Conservation (phyloP, 805 yeast species). For the Pichia pseudocactophila region DNA sequence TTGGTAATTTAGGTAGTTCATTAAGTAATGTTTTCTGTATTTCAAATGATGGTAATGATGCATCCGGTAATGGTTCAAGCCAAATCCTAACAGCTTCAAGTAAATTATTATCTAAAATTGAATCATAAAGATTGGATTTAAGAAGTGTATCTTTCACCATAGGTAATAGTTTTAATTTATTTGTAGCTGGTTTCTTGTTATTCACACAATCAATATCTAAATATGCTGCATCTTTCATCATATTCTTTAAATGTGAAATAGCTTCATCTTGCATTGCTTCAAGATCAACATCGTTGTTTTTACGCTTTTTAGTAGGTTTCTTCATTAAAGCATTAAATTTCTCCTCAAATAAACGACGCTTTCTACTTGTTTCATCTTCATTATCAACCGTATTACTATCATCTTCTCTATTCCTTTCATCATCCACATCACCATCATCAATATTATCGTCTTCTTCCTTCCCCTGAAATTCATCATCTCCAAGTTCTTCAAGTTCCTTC, state of each 20-base stretch:
- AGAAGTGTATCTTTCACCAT: constrained; percentile 69
- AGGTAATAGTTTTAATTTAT: constrained; percentile 70
- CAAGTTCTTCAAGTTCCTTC: neutral
- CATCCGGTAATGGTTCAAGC: constrained; percentile 98
- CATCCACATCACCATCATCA: neutral
- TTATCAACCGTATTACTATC: neutral
- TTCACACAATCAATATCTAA: constrained; percentile 51
- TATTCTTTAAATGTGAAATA: constrained; percentile 70
- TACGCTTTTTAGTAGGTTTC: constrained; percentile 48
- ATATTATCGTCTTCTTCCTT: neutral
- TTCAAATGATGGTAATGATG: constrained; percentile 94
- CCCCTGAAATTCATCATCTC: neutral
- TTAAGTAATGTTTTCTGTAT: constrained; percentile 81
- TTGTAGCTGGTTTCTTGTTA: constrained; percentile 60
- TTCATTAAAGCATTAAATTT: constrained; percentile 71
- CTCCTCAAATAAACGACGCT: constrained; percentile 73
- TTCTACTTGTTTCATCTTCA: constrained; percentile 17
- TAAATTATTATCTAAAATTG: constrained; percentile 87
- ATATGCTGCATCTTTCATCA: constrained; percentile 84
- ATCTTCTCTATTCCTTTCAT: neutral
- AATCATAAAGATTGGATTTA: constrained; percentile 80
- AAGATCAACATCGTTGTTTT: constrained; percentile 83
- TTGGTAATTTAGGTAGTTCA: constrained; percentile 71
- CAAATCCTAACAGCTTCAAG: constrained; percentile 91
- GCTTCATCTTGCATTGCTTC: constrained; percentile 93